Evolutionary conservation across 768 basidiomycete genomes (phyloP).

Genomic region (Rubroboletus pulcherrimus): DNA sequence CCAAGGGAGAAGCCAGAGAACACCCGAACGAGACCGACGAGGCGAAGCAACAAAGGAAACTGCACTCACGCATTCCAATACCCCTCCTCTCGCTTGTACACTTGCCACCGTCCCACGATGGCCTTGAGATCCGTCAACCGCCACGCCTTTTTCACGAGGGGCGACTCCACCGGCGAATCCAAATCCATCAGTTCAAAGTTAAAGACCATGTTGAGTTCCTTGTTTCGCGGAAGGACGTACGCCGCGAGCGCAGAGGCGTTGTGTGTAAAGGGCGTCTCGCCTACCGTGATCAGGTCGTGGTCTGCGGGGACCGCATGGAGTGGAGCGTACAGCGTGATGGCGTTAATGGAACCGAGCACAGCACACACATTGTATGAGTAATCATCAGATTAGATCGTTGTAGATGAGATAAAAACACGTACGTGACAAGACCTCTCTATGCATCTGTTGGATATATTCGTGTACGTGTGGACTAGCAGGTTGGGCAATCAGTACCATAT

Average conservation of each 20-base stretch:
- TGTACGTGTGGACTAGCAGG: conserved; percentile 57
- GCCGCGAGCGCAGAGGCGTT: conserved; percentile 46
- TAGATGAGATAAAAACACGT: conserved; percentile 24
- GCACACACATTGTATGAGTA: background rate
- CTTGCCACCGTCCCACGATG: conserved; percentile 51
- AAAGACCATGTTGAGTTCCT: conserved; percentile 66
- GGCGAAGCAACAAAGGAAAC: background rate
- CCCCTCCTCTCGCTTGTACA: conserved; percentile 50
- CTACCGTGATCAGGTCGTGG: conserved; percentile 60
- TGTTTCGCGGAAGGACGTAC: conserved; percentile 54
- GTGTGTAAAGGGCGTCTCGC: conserved; percentile 60
- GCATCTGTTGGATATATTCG: conserved; percentile 67
- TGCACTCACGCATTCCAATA: conserved; percentile 62
- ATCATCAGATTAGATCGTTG: conserved; percentile 10
- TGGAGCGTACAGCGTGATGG: conserved; percentile 1
- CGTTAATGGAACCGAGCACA: background rate
- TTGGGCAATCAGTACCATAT: background rate
- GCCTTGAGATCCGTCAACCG: conserved; percentile 49
- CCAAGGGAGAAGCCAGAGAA: background rate
- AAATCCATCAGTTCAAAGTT: conserved; percentile 60
- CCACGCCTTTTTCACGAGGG: conserved; percentile 47
- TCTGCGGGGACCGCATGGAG: conserved; percentile 31
- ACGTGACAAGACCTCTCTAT: conserved; percentile 57
- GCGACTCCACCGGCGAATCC: conserved; percentile 43
- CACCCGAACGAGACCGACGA: conserved; percentile 1